These are phyloP conservation scores for Naganishia albida DNA, from an alignment of 1,284 basidiomycete genomes.

Conservation along the genomic window DNA sequence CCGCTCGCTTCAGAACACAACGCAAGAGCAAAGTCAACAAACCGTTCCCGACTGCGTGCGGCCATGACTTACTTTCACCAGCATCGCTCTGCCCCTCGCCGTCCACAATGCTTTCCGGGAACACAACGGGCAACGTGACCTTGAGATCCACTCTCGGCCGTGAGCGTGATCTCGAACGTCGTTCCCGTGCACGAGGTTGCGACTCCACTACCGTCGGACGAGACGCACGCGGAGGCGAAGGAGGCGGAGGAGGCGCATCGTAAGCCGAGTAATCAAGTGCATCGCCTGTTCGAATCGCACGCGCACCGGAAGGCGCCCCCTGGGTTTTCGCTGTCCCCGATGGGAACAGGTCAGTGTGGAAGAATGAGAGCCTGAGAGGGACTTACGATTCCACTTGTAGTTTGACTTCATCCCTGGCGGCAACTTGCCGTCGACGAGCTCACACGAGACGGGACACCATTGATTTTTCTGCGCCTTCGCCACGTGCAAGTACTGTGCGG, in stretches of 20 bases:
- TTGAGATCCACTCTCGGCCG: neutral
- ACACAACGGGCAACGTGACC: neutral
- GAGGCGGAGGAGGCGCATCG: neutral
- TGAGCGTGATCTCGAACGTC: neutral
- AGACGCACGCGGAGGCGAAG: neutral
- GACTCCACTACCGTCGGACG: neutral
- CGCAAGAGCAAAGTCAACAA: neutral
- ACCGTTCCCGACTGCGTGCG: neutral
- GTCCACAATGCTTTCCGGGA: neutral
- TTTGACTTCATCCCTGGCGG: neutral
- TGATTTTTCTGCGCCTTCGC: neutral
- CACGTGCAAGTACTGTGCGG: neutral
- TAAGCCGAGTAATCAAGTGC: neutral
- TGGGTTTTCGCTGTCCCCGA: neutral
- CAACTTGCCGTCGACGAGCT: slow-evolving; percentile 12
- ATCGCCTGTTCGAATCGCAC: neutral
- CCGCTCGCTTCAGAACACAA: neutral
- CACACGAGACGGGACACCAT: slow-evolving; percentile 10
- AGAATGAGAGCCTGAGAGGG: neutral
- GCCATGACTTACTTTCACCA: neutral
- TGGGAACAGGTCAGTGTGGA: neutral
- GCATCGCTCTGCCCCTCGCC: neutral
- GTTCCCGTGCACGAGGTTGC: neutral
- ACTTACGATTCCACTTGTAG: too few species aligned
- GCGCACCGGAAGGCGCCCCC: neutral